phyloP scores from a whole-genome alignment of 768 basidiomycete species.

The Grammothele lineata region DNA sequence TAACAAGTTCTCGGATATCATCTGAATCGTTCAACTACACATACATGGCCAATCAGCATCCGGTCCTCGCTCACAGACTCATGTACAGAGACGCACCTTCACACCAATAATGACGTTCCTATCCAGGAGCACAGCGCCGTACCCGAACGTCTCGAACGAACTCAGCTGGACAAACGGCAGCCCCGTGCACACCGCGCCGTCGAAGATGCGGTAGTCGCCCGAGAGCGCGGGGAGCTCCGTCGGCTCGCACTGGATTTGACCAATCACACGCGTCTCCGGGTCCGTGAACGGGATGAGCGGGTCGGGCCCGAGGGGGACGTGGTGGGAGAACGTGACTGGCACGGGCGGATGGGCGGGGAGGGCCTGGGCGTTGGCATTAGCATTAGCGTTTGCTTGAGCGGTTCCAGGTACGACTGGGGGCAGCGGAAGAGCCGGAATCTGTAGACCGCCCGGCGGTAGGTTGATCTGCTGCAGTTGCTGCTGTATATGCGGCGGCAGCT shows the following conservation, averaged over 20 bases:
- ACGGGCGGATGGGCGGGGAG: background rate
- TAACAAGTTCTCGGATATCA: constrained; percentile 12
- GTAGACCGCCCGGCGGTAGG: no score
- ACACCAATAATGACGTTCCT: constrained; percentile 27
- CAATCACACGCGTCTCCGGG: constrained; percentile 12
- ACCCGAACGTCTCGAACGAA: constrained; percentile 15
- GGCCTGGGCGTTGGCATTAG: background rate
- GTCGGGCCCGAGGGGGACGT: background rate
- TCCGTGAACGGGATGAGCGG: constrained; percentile 16
- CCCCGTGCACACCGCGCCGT: constrained; percentile 20
- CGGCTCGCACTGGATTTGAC: constrained; percentile 15
- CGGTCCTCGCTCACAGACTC: background rate
- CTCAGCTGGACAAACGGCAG: constrained; percentile 23
- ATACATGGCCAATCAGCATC: background rate
- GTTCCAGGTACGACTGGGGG: no score
- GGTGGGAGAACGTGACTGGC: background rate
- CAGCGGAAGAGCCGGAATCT: no score
- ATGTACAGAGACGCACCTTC: constrained; percentile 14
- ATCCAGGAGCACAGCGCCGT: constrained; percentile 26
- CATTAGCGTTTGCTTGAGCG: no score
- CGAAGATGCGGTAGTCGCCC: constrained; percentile 16
- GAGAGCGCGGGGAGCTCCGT: constrained; percentile 14
- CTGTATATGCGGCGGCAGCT: no score
- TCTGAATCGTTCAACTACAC: constrained; percentile 10
- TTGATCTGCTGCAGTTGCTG: no score